These are phyloP conservation scores for Camillea tinctor DNA, from an alignment of 2,329 filamentous ascomycete species.

Conservation along the genomic window DNA sequence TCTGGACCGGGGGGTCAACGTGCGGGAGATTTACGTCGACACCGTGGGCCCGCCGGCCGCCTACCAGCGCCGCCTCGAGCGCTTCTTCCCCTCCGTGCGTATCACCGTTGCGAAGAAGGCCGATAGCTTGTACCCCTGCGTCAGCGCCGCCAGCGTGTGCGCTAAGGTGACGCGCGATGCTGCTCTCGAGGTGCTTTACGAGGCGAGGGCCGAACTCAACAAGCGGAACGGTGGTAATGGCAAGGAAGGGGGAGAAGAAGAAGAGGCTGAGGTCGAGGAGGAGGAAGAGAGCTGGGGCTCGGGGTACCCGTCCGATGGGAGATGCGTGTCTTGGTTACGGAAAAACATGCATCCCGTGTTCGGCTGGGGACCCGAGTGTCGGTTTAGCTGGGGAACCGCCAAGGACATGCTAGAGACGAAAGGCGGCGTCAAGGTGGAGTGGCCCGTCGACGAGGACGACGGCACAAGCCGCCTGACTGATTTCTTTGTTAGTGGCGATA, in stretches of 20 bases:
- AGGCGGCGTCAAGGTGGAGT: conserved; percentile 72
- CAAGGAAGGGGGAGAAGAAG: conserved; percentile 22
- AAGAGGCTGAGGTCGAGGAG: conserved; percentile 29
- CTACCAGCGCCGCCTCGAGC: conserved; percentile 83
- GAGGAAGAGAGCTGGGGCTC: conserved; percentile 73
- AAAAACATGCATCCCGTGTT: conserved; percentile 89
- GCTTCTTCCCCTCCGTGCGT: conserved; percentile 74
- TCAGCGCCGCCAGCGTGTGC: conserved; percentile 89
- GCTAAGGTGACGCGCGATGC: conserved; percentile 95
- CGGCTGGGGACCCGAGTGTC: conserved; percentile 89
- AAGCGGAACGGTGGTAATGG: conserved; percentile 23
- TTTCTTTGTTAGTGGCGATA: conserved; percentile 58
- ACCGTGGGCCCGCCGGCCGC: conserved; percentile 80
- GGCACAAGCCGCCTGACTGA: conserved; percentile 71
- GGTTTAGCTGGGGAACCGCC: conserved; percentile 94
- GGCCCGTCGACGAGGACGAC: conserved; percentile 73
- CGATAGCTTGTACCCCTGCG: conserved; percentile 86
- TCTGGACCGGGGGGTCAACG: conserved; percentile 73
- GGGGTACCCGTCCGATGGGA: conserved; percentile 85
- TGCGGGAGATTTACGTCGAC: conserved; percentile 90
- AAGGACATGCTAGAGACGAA: conserved; percentile 90
- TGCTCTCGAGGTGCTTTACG: conserved; percentile 77
- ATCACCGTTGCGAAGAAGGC: conserved; percentile 88
- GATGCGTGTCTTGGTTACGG: conserved; percentile 79
- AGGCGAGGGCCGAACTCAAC: conserved; percentile 29